Percentiles rank a stretch among this genome's conserved stretches.
Evolutionary conservation across 495 filamentous ascomycete genomes (phyloP).

Genomic region (Penicillium riverlandense): DNA sequence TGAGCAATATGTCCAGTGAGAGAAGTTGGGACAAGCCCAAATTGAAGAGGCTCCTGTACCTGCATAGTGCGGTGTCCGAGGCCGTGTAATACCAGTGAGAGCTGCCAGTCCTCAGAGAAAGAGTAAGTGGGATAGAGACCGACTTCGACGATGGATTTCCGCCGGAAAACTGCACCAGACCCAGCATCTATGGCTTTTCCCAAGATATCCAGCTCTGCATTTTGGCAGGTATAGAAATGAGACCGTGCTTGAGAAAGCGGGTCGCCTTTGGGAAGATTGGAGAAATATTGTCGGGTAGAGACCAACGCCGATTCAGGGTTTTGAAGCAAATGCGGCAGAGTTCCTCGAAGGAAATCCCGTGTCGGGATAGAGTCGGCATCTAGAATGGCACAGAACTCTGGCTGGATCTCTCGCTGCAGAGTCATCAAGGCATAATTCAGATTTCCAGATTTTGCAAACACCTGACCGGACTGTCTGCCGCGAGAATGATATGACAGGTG

Average conservation of each 20-base stretch:
- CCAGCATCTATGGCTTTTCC: constrained; percentile 29
- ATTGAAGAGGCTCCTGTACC: constrained; percentile 44
- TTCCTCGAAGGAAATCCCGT: constrained; percentile 41
- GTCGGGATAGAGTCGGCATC: constrained; percentile 42
- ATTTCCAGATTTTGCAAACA: constrained; percentile 49
- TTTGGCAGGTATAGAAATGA: constrained; percentile 34
- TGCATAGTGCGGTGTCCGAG: constrained; percentile 37
- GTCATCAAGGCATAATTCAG: constrained; percentile 42
- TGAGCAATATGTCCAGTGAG: constrained; percentile 44
- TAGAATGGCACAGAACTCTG: constrained; percentile 30
- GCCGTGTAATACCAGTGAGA: constrained; percentile 37
- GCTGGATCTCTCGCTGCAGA: constrained; percentile 30
- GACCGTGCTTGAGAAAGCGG: constrained; percentile 38
- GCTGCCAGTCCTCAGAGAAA: constrained; percentile 44
- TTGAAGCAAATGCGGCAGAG: constrained; percentile 40
- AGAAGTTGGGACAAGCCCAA: constrained; percentile 42
- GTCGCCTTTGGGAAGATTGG: constrained; percentile 43
- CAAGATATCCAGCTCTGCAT: constrained; percentile 20
- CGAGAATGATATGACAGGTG: constrained; percentile 43
- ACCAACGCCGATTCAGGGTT: constrained; percentile 24
- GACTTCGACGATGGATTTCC: constrained; percentile 33
- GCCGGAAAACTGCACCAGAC: constrained; percentile 43
- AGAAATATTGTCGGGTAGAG: constrained; percentile 38
- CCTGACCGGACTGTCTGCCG: constrained; percentile 28
- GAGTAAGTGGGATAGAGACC: constrained; percentile 44